Evolutionary conservation across 345 rosid genomes (phyloP).

Genomic region (Brassica nigra): DNA sequence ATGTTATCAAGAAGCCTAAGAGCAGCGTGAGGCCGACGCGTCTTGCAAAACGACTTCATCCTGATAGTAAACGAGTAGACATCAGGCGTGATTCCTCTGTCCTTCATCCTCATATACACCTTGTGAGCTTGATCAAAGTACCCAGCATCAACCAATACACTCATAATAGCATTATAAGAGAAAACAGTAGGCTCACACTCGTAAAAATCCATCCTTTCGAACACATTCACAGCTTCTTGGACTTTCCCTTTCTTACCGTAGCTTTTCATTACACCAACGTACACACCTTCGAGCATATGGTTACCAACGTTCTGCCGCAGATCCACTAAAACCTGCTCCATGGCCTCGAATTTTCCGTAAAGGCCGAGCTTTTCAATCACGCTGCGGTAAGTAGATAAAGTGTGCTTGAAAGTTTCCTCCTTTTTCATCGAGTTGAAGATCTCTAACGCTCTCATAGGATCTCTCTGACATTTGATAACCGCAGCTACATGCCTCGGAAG

Average conservation of each 20-base stretch:
- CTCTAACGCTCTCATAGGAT: conserved; percentile 69
- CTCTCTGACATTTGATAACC: conserved; percentile 67
- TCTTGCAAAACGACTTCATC: conserved; percentile 86
- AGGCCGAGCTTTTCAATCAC: conserved; percentile 76
- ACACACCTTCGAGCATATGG: conserved; percentile 73
- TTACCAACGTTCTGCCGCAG: conserved; percentile 53
- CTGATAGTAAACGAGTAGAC: conserved; percentile 78
- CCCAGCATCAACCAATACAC: conserved; percentile 68
- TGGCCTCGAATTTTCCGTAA: conserved; percentile 72
- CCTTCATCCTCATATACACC: conserved; percentile 83
- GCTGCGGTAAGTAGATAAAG: conserved; percentile 63
- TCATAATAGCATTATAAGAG: conserved; percentile 82
- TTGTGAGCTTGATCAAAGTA: conserved; percentile 81
- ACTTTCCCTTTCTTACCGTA: conserved; percentile 78
- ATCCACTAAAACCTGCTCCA: conserved; percentile 66
- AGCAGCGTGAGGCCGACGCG: conserved; percentile 77
- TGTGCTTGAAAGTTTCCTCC: conserved; percentile 74
- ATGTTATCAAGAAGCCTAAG: conserved; percentile 79
- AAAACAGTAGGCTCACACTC: conserved; percentile 65
- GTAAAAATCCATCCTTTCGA: conserved; percentile 94
- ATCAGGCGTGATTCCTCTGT: conserved; percentile 67
- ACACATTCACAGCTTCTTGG: conserved; percentile 80
- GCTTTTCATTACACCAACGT: conserved; percentile 66
- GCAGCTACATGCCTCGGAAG: conserved; percentile 84
- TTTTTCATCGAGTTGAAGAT: conserved; percentile 74